Evolutionary conservation across 306 rosid genomes (phyloP).

Genomic region (Cucumis hystrix): DNA sequence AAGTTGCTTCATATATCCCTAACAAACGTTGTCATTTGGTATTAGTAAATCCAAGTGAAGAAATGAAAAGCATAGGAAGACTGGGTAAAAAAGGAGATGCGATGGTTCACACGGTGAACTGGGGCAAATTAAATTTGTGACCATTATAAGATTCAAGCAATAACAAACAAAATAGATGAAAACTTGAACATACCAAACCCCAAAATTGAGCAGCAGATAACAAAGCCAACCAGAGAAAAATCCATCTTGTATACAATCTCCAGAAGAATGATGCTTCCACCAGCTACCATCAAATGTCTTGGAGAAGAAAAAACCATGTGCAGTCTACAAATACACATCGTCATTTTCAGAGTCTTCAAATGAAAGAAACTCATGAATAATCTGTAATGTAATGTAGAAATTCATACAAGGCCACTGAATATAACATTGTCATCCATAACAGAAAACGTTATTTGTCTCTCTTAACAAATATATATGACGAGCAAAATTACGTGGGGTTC

Average conservation of each 20-base stretch:
- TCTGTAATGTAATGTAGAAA: neutral
- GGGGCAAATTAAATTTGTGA: neutral
- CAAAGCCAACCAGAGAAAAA: slow-evolving; percentile 71
- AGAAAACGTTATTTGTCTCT: neutral
- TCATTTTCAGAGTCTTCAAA: neutral
- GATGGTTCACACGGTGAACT: neutral
- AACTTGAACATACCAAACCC: slow-evolving; percentile 68
- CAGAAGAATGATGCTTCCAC: slow-evolving; percentile 73
- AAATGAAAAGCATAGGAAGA: neutral
- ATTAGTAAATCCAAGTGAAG: neutral
- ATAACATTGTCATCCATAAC: neutral
- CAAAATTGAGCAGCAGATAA: slow-evolving; percentile 68
- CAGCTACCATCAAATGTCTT: slow-evolving; percentile 84
- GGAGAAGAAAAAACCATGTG: slow-evolving; percentile 98
- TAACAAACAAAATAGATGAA: neutral
- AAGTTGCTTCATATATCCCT: slow-evolving; percentile 88
- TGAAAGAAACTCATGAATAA: neutral
- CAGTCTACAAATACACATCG: slow-evolving; percentile 37
- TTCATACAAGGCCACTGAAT: neutral
- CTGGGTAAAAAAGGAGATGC: neutral
- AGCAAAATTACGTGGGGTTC: neutral
- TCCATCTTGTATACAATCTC: slow-evolving; percentile 78
- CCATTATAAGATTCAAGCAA: neutral
- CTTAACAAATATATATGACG: neutral
- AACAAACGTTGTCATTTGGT: slow-evolving; percentile 10